These are phyloP conservation scores for Wallacemonas sp. DNA, from an alignment of 208 protist species.

Conservation along the genomic window DNA sequence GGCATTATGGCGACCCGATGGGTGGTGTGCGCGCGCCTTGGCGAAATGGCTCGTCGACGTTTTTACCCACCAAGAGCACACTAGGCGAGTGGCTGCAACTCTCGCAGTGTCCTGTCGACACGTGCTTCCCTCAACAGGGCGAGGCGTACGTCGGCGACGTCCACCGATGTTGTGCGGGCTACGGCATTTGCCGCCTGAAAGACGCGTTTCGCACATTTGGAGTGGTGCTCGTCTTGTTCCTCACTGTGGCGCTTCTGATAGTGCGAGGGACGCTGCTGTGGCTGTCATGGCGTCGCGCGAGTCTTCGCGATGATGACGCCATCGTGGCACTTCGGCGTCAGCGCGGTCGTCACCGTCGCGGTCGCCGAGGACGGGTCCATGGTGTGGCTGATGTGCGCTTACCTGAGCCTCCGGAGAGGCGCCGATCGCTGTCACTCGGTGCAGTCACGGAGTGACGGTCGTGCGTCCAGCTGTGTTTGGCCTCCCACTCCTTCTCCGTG, in stretches of 20 bases:
- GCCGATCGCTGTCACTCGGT: no score
- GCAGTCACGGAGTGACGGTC: no score
- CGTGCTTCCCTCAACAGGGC: constrained; percentile 19
- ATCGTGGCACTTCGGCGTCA: constrained; percentile 14
- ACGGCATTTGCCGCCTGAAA: constrained; percentile 48
- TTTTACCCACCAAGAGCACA: constrained; percentile 26
- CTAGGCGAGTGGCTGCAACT: constrained; percentile 38
- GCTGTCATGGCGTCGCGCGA: constrained; percentile 26
- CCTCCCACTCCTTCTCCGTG: no score
- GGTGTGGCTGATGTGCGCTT: no score
- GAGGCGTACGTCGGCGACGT: constrained; percentile 5
- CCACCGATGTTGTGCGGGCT: constrained; percentile 41
- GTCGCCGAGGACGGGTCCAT: no score
- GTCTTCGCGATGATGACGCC: constrained; percentile 25
- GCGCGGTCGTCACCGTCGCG: not conserved
- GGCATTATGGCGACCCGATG: no score
- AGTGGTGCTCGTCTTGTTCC: constrained; percentile 33
- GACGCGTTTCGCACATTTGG: constrained; percentile 47
- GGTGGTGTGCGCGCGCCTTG: no score
- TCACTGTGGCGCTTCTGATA: constrained; percentile 24
- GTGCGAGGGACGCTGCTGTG: constrained; percentile 30
- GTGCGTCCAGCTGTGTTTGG: no score
- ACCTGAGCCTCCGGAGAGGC: no score
- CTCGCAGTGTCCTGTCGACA: constrained; percentile 20
- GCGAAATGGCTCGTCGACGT: constrained; percentile 33